phyloP scores from a whole-genome alignment of 331 rosid species.

The Quercus tomentella region DNA sequence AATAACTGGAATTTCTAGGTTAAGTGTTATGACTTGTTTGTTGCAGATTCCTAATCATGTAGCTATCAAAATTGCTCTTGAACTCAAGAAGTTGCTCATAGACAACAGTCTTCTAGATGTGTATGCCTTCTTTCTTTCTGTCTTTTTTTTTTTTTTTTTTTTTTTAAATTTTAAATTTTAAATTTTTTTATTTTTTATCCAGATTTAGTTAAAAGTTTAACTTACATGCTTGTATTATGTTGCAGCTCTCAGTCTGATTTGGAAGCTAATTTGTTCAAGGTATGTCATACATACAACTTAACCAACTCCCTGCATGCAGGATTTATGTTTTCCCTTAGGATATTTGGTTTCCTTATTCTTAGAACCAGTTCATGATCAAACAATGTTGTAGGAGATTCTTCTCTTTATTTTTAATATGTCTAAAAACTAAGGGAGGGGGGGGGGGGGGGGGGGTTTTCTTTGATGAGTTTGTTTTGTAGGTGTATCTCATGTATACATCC shows the following conservation, averaged over 20 bases:
- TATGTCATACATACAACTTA: conserved; percentile 20
- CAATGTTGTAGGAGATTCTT: not conserved
- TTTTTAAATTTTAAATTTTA: not conserved
- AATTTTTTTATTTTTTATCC: not conserved
- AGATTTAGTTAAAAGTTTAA: not conserved
- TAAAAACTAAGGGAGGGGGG: not conserved
- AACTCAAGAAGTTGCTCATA: conserved; percentile 89
- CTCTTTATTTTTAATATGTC: not conserved
- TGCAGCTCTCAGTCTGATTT: conserved; percentile 89
- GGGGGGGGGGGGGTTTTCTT: not conserved
- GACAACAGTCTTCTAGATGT: conserved; percentile 96
- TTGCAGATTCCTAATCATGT: conserved; percentile 95
- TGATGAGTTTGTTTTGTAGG: too few species aligned
- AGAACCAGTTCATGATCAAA: not conserved
- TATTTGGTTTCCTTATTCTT: conserved; percentile 12
- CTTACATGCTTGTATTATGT: conserved; percentile 16
- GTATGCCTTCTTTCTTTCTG: conserved; percentile 35
- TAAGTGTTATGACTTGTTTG: conserved; percentile 21
- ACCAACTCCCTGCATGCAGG: not conserved
- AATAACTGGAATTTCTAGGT: not conserved
- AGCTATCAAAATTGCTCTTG: conserved; percentile 86
- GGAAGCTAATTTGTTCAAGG: conserved; percentile 93
- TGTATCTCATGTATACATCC: too few species aligned
- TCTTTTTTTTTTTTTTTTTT: not conserved
- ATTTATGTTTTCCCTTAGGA: conserved; percentile 1